Evolutionary conservation across 2,329 filamentous ascomycete genomes (phyloP), one percentile per base, ranked within the genome.

Genomic region (Diplocarpon rosae): DNA sequence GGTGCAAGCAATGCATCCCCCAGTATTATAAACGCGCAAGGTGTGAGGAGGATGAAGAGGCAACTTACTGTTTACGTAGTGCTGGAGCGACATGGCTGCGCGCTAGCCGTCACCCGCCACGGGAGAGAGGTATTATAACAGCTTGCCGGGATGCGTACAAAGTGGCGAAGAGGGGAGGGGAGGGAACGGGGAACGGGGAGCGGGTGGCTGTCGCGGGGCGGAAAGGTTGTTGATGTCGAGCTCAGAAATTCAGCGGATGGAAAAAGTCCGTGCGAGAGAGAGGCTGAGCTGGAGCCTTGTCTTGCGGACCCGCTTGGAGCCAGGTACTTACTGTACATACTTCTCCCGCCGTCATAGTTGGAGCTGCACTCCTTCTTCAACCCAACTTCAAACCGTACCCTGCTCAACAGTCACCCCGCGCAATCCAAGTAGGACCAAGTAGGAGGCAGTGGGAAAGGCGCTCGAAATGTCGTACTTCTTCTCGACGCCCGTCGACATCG

Each of bases 401-500:
- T 48, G 15, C 42, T 20, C 30, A 14, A 37, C 20, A 41, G 41
- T 33, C 43, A 34, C 38, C 17, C 17, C 42, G 30, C 30, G 30
- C 9, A 3, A 32, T 39, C 17, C 29, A 14, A 41, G 32, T 37
- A 27, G 37, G 37, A 41, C 17, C 29, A 14, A 41, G 32, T 37
- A 27, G 37, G 37, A 41, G 31, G 24, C 15, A 27, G 30, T 11
- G 16, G 20, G 7, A 20, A 45, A 37, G 24, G 15, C 29, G 33
- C 20, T 13, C 47, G 47, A 46, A 10, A 95, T 96, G 92, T 93
- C 92, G 57, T 94, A 94, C 70, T 93, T 94, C 71, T 98, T 96
- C 72, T 89, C 89, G 57, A 95, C 90, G 48, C 92, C 92, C 43
- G 85, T 98, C 67, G 92, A 98, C 68, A 98, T 98, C 70, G 92